A percentile compares a stretch with the other conserved stretches of the same genome.
phyloP scores from a whole-genome alignment of 768 basidiomycete genomes.

The Wakefieldia striispora region DNA sequence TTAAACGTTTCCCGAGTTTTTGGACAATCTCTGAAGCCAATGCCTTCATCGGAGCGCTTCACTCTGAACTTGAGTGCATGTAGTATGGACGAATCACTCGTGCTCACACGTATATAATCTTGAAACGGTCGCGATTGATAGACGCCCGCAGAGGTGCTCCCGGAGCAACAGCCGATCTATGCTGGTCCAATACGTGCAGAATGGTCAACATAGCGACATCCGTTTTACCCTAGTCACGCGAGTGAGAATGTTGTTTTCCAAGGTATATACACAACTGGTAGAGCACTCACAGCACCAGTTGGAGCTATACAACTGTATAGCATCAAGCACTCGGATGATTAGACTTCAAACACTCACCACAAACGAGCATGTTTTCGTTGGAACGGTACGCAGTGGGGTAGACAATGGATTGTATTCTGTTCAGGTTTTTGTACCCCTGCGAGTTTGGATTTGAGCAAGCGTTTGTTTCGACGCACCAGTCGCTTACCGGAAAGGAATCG shows the following conservation, averaged over 20 bases:
- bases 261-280: not conserved
- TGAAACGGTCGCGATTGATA: constrained; percentile 75
- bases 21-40: constrained; percentile 92
- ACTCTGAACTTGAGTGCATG: not conserved
- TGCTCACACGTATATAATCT: constrained; percentile 92
- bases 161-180: constrained; percentile 39
- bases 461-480: not conserved
- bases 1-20: constrained; percentile 85
- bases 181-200: constrained; percentile 81
- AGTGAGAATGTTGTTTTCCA: constrained; percentile 2
- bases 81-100: not conserved
- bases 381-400: constrained; percentile 91
- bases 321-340: not conserved
- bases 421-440: constrained; percentile 83
- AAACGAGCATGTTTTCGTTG: constrained; percentile 92
- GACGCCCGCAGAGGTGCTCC: constrained; percentile 40
- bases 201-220: constrained; percentile 96
- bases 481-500: constrained; percentile 80
- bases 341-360: constrained; percentile 21
- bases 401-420: constrained; percentile 94
- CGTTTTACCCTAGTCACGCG: constrained; percentile 81
- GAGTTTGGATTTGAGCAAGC: not conserved
- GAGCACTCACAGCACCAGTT: constrained; percentile 83
- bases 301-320: constrained; percentile 58
- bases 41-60: constrained; percentile 97